Evolutionary conservation across 257 asterid species (phyloP), one percentile per base, ranked within the genome.

Genomic region (Solanum paucissectum): DNA sequence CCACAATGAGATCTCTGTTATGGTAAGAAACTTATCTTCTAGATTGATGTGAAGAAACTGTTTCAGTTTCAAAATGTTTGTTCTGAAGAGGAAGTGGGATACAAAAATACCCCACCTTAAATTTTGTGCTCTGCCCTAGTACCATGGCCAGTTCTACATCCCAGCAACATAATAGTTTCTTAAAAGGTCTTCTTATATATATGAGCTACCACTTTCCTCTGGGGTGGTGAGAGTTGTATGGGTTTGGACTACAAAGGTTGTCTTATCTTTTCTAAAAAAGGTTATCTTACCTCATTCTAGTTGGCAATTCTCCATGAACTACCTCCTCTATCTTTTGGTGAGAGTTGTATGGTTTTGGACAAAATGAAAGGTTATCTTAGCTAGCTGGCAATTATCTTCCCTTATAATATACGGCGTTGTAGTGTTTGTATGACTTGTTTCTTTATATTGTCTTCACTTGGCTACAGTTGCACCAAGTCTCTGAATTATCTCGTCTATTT

Each of bases 1-100:
- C 21, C 92, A 73, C 86, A 98, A 97, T 91, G 99, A 97, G 91
- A 97, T 97, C 87, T 88, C 96, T 74, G 98, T 97, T 23, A 88
- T 93, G 5, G 99, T 96, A 91, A 94, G 98, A 60, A 83, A 49
- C 34, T 46, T 86, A 11, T 49, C 37, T 86, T 29, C 20, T 81
- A 18, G 69, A 46, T 81, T 73, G 42, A 73, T 33, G n/a, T 46
- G 84, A 36, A 23, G 49, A 32, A 27, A 23, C 52, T 25, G 46
- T 68, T 64, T 64, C 36, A 49, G 46, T 85, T 85, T 40, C 74
- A 6, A 12, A 85, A 37, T 60, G 44, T 25, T 60, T 12, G 33
- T 75, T 75, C 77, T 12, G 49, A 37, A 0, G 55, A 23, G 83
- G 55, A 75, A 36, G 83, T 75, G 33, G 83, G 37, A 27, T 36